phyloP scores from a whole-genome alignment of 148 eudicot genomes.

The Bassia scoparia region DNA sequence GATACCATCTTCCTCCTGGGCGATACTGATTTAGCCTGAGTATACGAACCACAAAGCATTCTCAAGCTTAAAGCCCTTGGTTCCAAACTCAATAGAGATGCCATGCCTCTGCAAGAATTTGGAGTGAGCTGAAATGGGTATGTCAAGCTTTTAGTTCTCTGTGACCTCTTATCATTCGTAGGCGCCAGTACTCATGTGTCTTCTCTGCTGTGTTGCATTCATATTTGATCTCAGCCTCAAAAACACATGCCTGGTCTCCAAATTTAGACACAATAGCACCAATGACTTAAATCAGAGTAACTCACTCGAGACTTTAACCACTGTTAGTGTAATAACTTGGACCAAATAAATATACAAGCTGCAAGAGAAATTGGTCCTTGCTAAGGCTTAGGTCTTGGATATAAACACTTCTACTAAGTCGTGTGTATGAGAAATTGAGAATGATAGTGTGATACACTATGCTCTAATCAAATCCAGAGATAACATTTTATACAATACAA shows the following conservation, averaged over 20 bases:
- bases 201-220: slow-evolving; percentile 31
- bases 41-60: slow-evolving; percentile 87
- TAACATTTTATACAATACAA: slow-evolving; percentile 7
- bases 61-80: slow-evolving; percentile 61
- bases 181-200: slow-evolving; percentile 50
- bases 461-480: too few relatives aligned
- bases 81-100: slow-evolving; percentile 78
- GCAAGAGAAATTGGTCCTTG: background rate
- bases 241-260: slow-evolving; percentile 55
- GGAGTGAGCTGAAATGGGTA: slow-evolving; percentile 35
- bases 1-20: slow-evolving; percentile 95
- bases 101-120: slow-evolving; percentile 57
- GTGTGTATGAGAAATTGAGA: too few relatives aligned
- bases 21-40: slow-evolving; percentile 75
- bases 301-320: background rate
- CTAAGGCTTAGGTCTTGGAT: background rate
- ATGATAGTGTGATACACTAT: too few relatives aligned
- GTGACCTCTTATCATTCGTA: slow-evolving; percentile 57
- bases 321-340: background rate
- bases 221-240: slow-evolving; percentile 43
- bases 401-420: too few relatives aligned
- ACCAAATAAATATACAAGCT: background rate
- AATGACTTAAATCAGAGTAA: background rate
- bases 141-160: slow-evolving; percentile 70
- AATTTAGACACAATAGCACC: background rate